These are phyloP conservation scores for Echites panduratus DNA, from an alignment of 257 asterid genomes.

Conservation along the genomic window DNA sequence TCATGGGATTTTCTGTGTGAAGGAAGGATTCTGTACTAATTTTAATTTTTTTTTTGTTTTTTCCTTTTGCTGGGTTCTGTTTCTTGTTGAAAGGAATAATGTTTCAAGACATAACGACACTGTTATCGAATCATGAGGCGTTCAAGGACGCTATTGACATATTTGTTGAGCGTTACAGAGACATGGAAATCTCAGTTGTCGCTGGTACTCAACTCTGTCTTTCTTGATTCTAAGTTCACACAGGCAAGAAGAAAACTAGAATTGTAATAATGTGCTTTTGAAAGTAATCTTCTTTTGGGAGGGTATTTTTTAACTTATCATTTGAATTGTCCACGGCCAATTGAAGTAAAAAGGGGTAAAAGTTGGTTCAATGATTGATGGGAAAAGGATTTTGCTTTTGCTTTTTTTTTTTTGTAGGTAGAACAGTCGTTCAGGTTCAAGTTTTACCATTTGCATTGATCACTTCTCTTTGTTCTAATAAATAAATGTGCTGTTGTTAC, in stretches of 20 bases:
- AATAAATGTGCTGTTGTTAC: neutral
- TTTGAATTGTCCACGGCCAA: slow-evolving; percentile 4
- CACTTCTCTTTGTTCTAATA: neutral
- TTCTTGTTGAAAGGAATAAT: slow-evolving; percentile 50
- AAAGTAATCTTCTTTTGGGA: neutral
- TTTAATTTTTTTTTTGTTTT: neutral
- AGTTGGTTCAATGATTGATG: slow-evolving; percentile 17
- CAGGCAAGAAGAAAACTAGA: neutral
- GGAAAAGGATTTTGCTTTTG: slow-evolving; percentile 16
- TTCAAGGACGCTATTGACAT: slow-evolving; percentile 75
- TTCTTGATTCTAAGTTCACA: slow-evolving; percentile 3
- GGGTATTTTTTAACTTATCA: slow-evolving; percentile 16
- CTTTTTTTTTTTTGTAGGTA: slow-evolving; percentile 1
- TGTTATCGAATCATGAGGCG: slow-evolving; percentile 65
- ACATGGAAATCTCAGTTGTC: slow-evolving; percentile 76
- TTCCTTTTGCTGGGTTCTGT: slow-evolving; percentile 6
- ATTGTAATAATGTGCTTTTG: slow-evolving; percentile 1
- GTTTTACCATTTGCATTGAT: neutral
- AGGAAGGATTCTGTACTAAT: neutral
- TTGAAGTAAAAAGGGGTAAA: slow-evolving; percentile 7
- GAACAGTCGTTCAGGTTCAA: slow-evolving; percentile 7
- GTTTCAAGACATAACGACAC: slow-evolving; percentile 82
- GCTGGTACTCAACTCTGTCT: slow-evolving; percentile 45
- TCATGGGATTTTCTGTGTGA: slow-evolving; percentile 12
- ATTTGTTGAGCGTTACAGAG: slow-evolving; percentile 74